Percentiles rank a stretch among this genome's conserved stretches.
These are phyloP conservation scores for Tetraselmis striata DNA, from an alignment of 139 green algal species.

Conservation along the genomic window DNA sequence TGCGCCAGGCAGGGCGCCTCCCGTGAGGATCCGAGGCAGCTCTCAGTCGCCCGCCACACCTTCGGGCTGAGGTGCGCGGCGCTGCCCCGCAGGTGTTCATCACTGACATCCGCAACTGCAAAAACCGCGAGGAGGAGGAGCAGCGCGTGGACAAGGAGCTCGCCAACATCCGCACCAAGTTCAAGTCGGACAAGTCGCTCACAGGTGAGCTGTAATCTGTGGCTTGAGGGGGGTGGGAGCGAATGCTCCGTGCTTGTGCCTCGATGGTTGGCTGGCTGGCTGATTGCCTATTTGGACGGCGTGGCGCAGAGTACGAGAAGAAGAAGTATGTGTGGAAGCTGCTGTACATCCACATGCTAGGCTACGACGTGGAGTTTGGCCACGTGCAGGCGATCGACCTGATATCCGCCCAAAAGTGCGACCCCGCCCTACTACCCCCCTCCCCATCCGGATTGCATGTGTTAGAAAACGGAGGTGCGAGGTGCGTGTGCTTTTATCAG, in stretches of 20 bases:
- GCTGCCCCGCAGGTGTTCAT: conserved; percentile 78
- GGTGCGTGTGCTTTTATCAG: neutral
- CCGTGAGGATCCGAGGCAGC: neutral
- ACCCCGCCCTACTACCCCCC: neutral
- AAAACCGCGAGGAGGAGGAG: conserved; percentile 87
- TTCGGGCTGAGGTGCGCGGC: conserved; percentile 6
- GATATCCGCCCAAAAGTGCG: conserved; percentile 83
- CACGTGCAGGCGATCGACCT: conserved; percentile 94
- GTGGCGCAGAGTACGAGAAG: conserved; percentile 92
- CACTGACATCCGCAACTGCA: conserved; percentile 78
- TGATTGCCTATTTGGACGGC: too few relatives aligned
- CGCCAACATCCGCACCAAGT: conserved; percentile 94
- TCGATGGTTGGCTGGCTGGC: too few relatives aligned
- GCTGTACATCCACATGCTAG: conserved; percentile 98
- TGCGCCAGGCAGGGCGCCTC: too few relatives aligned
- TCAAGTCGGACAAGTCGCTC: conserved; percentile 64
- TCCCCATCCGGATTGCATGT: too few relatives aligned
- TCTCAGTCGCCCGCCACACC: conserved; percentile 21
- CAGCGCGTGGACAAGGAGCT: conserved; percentile 94
- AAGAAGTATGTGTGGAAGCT: conserved; percentile 99
- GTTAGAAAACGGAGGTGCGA: too few relatives aligned
- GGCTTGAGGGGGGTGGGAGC: neutral
- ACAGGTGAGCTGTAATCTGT: conserved; percentile 21
- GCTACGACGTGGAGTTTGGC: conserved; percentile 98
- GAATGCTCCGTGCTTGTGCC: too few relatives aligned